Conservation (phyloP, 2,329 filamentous ascomycete species). For the Aspergillus sp. region DNA sequence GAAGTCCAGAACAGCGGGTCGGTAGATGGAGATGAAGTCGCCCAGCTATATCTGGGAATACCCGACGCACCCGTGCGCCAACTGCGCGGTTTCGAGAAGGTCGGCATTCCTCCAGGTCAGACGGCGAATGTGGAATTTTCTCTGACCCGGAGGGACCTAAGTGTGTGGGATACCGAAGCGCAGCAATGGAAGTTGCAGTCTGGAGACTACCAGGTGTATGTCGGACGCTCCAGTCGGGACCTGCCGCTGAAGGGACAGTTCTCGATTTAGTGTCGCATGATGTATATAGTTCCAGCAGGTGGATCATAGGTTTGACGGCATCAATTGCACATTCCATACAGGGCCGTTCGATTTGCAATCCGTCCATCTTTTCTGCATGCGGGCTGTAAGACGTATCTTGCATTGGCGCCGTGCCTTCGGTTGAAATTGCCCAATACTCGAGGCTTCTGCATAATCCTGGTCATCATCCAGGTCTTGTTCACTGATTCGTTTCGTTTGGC, state of each 20-base stretch:
- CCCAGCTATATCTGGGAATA: conserved; percentile 54
- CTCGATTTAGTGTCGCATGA: conserved; percentile 1
- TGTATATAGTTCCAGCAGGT: neutral
- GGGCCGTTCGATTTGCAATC: too few relatives aligned
- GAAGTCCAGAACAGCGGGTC: conserved; percentile 51
- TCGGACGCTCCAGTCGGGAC: conserved; percentile 22
- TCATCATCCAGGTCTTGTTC: too few relatives aligned
- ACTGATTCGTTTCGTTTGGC: neutral
- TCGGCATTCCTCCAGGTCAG: conserved; percentile 41
- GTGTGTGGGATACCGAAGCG: conserved; percentile 25
- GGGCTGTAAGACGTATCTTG: too few relatives aligned
- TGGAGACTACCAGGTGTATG: conserved; percentile 18
- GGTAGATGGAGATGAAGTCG: conserved; percentile 46
- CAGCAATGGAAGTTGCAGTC: conserved; percentile 22
- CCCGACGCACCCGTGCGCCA: conserved; percentile 30
- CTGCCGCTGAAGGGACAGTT: conserved; percentile 16
- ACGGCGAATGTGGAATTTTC: conserved; percentile 41
- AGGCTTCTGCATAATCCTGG: too few relatives aligned
- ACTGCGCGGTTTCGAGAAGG: conserved; percentile 54
- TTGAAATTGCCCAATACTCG: neutral
- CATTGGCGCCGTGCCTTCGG: too few relatives aligned
- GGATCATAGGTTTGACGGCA: neutral
- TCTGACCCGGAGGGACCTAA: conserved; percentile 34
- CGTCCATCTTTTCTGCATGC: too few relatives aligned
- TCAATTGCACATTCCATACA: neutral